These are phyloP conservation scores for Sugiyamaella sp. DNA, from an alignment of 1,139 yeast genomes.

Conservation along the genomic window DNA sequence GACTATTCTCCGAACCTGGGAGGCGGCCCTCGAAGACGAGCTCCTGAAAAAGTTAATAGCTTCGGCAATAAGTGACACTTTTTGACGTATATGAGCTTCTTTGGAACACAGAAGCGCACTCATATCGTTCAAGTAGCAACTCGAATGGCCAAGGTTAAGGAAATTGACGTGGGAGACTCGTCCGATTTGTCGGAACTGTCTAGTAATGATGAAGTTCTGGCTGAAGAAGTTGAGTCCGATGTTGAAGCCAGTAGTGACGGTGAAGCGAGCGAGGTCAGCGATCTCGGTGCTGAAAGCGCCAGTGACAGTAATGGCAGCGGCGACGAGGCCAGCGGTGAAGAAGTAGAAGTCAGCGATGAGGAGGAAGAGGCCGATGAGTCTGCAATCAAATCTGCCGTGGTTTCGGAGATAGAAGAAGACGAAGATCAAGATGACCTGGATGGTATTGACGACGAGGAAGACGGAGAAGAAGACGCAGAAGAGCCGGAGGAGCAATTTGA, in stretches of 20 bases:
- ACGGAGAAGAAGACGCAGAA: constrained; percentile 4
- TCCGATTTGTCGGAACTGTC: constrained; percentile 33
- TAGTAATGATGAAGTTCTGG: constrained; percentile 22
- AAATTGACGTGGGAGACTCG: constrained; percentile 26
- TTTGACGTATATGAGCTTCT: no score
- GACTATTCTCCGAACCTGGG: background rate
- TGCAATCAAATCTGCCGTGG: constrained; percentile 18
- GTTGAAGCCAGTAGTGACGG: constrained; percentile 25
- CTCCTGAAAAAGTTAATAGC: no score
- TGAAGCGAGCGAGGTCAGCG: constrained; percentile 29
- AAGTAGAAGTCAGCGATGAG: constrained; percentile 28
- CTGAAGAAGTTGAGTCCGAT: constrained; percentile 27
- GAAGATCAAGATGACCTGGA: constrained; percentile 10
- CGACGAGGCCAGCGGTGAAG: constrained; percentile 28
- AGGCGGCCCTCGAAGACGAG: no score
- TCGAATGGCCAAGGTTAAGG: constrained; percentile 7
- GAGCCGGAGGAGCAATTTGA: constrained; percentile 2
- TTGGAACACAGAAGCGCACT: no score
- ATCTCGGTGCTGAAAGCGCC: constrained; percentile 28
- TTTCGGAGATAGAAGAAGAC: constrained; percentile 24
- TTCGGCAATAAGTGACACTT: no score
- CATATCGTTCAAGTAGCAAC: background rate
- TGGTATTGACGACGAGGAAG: constrained; percentile 1
- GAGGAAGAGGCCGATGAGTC: constrained; percentile 26
- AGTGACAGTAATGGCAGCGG: constrained; percentile 29